Evolutionary conservation across 352 stramenopile species (phyloP).

Genomic region (Phytophthora gonapodyides): DNA sequence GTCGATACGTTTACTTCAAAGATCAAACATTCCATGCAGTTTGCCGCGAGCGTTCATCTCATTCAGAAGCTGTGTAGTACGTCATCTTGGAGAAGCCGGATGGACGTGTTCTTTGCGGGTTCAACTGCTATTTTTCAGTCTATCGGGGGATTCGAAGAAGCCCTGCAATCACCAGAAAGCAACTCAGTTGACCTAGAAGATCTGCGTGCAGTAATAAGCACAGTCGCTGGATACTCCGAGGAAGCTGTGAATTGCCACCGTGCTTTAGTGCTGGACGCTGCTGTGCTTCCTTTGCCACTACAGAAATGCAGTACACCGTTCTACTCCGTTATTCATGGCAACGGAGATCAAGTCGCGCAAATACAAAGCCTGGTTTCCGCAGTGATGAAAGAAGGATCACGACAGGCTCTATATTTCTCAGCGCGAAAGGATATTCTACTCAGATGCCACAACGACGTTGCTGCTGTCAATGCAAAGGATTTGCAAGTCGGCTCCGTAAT

Average conservation of each 20-base stretch:
- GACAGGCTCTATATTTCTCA: constrained; percentile 9
- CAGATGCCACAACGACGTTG: constrained; percentile 26
- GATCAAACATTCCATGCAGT: constrained; percentile 22
- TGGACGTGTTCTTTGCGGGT: constrained; percentile 16
- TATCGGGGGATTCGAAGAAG: background rate
- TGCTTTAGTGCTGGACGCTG: constrained; percentile 7
- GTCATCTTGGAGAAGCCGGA: constrained; percentile 21
- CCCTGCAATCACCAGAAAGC: constrained; percentile 8
- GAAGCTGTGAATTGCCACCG: constrained; percentile 26
- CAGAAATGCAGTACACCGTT: constrained; percentile 11
- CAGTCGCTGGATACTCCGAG: constrained; percentile 32
- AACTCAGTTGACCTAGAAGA: background rate
- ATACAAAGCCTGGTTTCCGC: constrained; percentile 16
- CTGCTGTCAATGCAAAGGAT: constrained; percentile 15
- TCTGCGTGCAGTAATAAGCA: constrained; percentile 13
- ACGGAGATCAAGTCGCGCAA: constrained; percentile 2
- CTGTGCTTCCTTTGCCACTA: background rate
- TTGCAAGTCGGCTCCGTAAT: constrained; percentile 9
- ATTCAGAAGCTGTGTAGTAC: constrained; percentile 35
- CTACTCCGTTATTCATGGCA: constrained; percentile 19
- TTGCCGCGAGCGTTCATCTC: constrained; percentile 31
- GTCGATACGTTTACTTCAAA: background rate
- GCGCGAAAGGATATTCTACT: constrained; percentile 22
- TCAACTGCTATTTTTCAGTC: constrained; percentile 10
- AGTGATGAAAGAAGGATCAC: constrained; percentile 25